Evolutionary conservation across 805 yeast species (phyloP).

Genomic region (Saccharomycopsis fodiens): DNA sequence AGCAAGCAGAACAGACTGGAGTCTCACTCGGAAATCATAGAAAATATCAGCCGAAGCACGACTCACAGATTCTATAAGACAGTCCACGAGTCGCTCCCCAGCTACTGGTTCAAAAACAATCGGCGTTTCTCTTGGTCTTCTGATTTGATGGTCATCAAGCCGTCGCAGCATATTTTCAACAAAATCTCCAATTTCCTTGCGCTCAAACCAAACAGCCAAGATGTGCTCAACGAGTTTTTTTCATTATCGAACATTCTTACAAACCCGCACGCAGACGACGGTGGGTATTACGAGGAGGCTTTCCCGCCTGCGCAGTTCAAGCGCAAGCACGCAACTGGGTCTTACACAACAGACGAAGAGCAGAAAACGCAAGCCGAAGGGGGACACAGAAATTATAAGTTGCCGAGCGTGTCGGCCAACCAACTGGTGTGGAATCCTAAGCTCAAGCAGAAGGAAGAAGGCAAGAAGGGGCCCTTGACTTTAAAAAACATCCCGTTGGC

Average conservation of each 20-base stretch:
- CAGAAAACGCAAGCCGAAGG: neutral
- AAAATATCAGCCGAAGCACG: neutral
- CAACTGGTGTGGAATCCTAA: neutral
- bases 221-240: conserved; percentile 10
- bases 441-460: too few species aligned
- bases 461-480: too few species aligned
- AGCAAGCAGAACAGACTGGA: neutral
- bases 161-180: neutral
- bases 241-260: neutral
- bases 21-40: neutral
- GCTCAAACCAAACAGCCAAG: neutral
- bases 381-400: neutral
- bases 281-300: neutral
- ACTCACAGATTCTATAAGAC: neutral
- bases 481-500: neutral
- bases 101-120: neutral
- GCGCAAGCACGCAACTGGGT: neutral
- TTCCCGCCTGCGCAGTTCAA: neutral
- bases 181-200: neutral
- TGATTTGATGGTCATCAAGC: conserved; percentile 6
- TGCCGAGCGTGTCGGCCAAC: neutral
- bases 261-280: neutral
- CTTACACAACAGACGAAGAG: neutral
- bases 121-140: conserved; percentile 4
- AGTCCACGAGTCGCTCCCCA: neutral